A percentile compares a stretch with the other conserved stretches of the same genome.
These are phyloP conservation scores for Babesia caballi DNA, from an alignment of 169 alveolate species.

Conservation along the genomic window DNA sequence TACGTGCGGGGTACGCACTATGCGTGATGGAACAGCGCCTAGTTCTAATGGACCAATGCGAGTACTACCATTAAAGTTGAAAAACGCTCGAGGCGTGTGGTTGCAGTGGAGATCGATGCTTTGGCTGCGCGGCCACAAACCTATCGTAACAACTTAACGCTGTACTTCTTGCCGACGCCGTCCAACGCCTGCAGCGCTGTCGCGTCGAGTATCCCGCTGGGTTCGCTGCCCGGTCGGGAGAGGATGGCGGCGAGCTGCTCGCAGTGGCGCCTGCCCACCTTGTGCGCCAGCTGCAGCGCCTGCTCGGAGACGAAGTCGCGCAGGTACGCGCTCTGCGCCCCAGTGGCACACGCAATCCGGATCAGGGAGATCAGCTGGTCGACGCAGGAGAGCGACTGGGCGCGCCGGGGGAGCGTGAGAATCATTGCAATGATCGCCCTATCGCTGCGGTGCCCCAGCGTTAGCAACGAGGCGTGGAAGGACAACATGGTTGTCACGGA, in stretches of 20 bases:
- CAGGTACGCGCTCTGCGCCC: slow-evolving; percentile 32
- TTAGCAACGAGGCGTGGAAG: slow-evolving; percentile 11
- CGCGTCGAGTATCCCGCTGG: neutral
- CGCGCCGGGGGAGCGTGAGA: slow-evolving; percentile 24
- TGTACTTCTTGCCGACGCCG: neutral
- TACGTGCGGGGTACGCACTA: too few species aligned
- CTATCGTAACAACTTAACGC: neutral
- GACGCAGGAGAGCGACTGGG: slow-evolving; percentile 22
- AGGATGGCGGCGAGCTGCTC: neutral
- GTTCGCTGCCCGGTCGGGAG: neutral
- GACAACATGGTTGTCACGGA: slow-evolving; percentile 15
- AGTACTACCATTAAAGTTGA: too few species aligned
- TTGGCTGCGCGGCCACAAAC: too few species aligned
- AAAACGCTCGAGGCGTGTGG: too few species aligned
- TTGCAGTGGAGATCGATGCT: too few species aligned
- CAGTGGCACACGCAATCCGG: neutral
- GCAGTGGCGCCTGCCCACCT: slow-evolving; percentile 18
- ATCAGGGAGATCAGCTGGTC: slow-evolving; percentile 25
- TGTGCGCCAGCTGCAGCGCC: slow-evolving; percentile 38
- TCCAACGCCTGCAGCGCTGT: slow-evolving; percentile 1
- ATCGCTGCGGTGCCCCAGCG: slow-evolving; percentile 10
- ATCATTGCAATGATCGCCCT: slow-evolving; percentile 15
- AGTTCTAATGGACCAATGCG: too few species aligned
- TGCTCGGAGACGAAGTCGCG: slow-evolving; percentile 16
- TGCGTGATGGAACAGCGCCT: too few species aligned